A percentile compares a stretch with the other conserved stretches of the same genome.
Conservation (phyloP, 2,329 filamentous ascomycete genomes). For the Cladosporium halotolerans region DNA sequence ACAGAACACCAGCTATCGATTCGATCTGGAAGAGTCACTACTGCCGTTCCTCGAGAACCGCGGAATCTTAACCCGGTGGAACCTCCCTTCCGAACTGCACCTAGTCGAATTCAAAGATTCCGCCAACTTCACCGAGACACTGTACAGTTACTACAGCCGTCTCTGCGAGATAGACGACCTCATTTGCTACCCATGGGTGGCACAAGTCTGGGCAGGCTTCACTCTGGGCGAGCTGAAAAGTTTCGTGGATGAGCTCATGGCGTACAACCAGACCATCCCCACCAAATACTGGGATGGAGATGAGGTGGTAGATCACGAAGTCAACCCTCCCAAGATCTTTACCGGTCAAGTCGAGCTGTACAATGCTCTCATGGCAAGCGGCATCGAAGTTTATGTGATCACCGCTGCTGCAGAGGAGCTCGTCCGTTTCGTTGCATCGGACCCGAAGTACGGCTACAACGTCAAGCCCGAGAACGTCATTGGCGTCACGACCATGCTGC, state of each 20-base stretch:
- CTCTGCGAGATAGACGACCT: conserved; percentile 39
- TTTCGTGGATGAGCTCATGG: conserved; percentile 44
- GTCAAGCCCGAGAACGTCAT: conserved; percentile 41
- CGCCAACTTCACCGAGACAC: conserved; percentile 33
- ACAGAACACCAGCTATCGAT: conserved; percentile 38
- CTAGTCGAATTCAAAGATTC: conserved; percentile 41
- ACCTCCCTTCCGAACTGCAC: conserved; percentile 30
- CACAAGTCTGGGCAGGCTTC: conserved; percentile 39
- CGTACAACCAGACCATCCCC: conserved; percentile 34
- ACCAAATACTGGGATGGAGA: conserved; percentile 35
- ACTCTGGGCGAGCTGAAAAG: conserved; percentile 42
- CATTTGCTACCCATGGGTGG: conserved; percentile 41
- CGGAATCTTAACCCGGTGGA: conserved; percentile 37
- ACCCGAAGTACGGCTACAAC: conserved; percentile 43
- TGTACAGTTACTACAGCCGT: conserved; percentile 43
- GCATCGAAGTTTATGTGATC: conserved; percentile 41
- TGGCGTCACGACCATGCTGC: conserved; percentile 37
- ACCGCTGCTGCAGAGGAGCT: conserved; percentile 41
- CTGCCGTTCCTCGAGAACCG: conserved; percentile 40
- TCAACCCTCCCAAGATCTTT: conserved; percentile 35
- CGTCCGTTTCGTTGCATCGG: conserved; percentile 42
- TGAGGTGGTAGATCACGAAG: conserved; percentile 23
- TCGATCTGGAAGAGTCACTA: conserved; percentile 40
- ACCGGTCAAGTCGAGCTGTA: conserved; percentile 40
- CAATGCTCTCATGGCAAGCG: conserved; percentile 39